Percentiles rank a stretch among this genome's conserved stretches.
Evolutionary conservation across 306 rosid species (phyloP).

Genomic region (Oxytropis ochrocephala): DNA sequence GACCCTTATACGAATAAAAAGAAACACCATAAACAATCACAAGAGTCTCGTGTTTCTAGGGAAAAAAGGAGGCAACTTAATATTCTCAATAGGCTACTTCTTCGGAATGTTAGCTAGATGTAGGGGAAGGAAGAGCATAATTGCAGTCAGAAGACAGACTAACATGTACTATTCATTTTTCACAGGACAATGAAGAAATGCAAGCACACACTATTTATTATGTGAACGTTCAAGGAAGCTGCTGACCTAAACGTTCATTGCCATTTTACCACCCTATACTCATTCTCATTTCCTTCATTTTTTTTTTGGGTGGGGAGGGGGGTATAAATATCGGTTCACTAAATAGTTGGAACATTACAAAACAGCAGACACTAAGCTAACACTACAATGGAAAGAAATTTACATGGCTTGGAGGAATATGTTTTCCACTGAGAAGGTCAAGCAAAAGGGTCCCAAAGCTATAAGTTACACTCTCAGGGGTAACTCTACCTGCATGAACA

Average conservation of each 20-base stretch:
- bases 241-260: background rate
- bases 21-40: background rate
- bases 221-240: background rate
- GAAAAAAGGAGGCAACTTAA: background rate
- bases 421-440: constrained; percentile 97
- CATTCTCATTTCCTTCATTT: background rate
- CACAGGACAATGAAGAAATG: background rate
- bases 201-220: background rate
- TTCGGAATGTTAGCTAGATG: background rate
- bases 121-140: background rate
- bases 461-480: constrained; percentile 84
- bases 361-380: background rate
- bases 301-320: background rate
- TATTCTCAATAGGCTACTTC: background rate
- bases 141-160: background rate
- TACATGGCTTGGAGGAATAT: constrained; percentile 99
- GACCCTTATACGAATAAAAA: background rate
- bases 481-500: constrained; percentile 69
- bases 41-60: background rate
- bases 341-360: background rate
- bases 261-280: background rate
- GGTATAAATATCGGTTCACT: background rate
- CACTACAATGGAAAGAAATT: constrained; percentile 29
- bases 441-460: constrained; percentile 96
- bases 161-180: background rate